These are phyloP conservation scores for Hirsutella minnesotensis DNA, from an alignment of 2,329 filamentous ascomycete species.

Conservation along the genomic window DNA sequence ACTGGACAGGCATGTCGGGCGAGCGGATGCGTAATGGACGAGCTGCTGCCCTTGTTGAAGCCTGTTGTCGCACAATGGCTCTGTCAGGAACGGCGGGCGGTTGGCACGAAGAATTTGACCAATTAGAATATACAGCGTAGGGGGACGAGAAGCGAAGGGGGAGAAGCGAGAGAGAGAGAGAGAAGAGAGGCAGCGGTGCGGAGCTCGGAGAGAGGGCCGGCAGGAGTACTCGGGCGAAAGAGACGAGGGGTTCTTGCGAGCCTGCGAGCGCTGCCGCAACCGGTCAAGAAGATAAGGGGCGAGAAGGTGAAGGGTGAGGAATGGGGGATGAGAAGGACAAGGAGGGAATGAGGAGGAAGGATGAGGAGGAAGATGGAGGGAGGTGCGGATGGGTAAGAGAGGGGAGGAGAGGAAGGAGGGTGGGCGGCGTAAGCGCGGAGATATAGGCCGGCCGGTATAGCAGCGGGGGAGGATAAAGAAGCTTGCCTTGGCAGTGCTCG, in stretches of 20 bases:
- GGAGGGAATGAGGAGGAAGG: constrained; percentile 11
- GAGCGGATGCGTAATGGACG: background rate
- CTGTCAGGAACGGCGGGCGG: background rate
- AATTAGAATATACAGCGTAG: background rate
- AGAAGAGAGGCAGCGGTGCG: background rate
- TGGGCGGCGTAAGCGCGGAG: constrained; percentile 5
- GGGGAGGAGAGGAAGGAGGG: constrained; percentile 31
- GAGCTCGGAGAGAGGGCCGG: no score
- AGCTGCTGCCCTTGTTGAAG: background rate
- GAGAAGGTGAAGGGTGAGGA: background rate
- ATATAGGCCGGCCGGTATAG: background rate
- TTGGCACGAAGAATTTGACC: background rate
- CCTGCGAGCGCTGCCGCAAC: background rate
- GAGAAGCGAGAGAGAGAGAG: background rate
- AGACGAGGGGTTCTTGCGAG: background rate
- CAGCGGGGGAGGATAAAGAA: background rate
- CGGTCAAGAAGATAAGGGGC: background rate
- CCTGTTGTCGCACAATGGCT: background rate
- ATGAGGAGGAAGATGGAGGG: constrained; percentile 38
- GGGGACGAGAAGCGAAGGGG: background rate
- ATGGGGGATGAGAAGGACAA: background rate
- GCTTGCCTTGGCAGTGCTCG: no score
- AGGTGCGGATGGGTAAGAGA: constrained; percentile 22
- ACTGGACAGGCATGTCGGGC: constrained; percentile 56
- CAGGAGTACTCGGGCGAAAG: background rate